Evolutionary conservation across 805 yeast species (phyloP).

Genomic region (Candida bentonensis): DNA sequence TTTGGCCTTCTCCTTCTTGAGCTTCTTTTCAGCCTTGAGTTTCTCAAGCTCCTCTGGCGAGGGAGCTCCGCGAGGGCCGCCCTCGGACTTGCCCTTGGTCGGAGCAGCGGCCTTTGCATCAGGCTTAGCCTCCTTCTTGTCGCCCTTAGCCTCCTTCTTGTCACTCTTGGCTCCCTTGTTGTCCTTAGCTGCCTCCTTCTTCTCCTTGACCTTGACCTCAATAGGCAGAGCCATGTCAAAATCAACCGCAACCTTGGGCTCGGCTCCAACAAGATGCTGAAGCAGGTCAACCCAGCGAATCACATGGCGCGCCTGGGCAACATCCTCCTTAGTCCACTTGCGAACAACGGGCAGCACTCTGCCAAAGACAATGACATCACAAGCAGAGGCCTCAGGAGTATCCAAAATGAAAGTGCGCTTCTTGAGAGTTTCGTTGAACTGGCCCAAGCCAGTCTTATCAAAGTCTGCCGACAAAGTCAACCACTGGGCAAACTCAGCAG

Average conservation of each 20-base stretch:
- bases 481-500: constrained; percentile 71
- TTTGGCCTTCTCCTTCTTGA: constrained; percentile 38
- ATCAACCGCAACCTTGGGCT: constrained; percentile 43
- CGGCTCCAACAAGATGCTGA: constrained; percentile 51
- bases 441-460: constrained; percentile 33
- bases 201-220: constrained; percentile 41
- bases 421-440: constrained; percentile 59
- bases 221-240: constrained; percentile 54
- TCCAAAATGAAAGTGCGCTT: constrained; percentile 60
- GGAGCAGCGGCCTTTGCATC: constrained; percentile 13
- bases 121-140: constrained; percentile 22
- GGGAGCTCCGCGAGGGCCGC: constrained; percentile 7
- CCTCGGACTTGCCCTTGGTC: constrained; percentile 6
- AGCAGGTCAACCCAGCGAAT: constrained; percentile 86
- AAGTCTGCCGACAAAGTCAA: constrained; percentile 53
- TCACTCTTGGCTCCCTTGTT: constrained; percentile 13
- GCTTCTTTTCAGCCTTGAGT: constrained; percentile 21
- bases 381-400: constrained; percentile 40
- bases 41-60: constrained; percentile 16
- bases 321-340: constrained; percentile 41
- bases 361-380: constrained; percentile 62
- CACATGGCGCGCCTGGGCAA: constrained; percentile 63
- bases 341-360: constrained; percentile 47
- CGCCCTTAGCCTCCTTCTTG: constrained; percentile 22
- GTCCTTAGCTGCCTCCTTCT: constrained; percentile 17